phyloP scores from a whole-genome alignment of 2,329 filamentous ascomycete genomes.

The Venturia aucupariae region DNA sequence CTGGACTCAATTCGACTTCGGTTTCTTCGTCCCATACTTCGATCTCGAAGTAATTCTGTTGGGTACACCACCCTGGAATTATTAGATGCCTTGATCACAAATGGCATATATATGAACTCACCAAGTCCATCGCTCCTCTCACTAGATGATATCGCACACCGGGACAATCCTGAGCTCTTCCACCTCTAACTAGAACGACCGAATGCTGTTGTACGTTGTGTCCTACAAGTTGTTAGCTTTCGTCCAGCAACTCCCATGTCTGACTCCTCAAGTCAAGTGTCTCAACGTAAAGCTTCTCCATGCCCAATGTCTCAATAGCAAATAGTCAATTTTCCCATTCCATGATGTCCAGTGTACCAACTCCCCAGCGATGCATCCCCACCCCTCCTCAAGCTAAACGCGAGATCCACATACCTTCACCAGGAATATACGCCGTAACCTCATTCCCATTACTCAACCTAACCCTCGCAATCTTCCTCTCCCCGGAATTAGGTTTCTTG shows the following conservation, averaged over 20 bases:
- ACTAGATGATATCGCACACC: conserved; percentile 96
- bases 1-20: conserved; percentile 46
- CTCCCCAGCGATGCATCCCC: not conserved
- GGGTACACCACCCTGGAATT: conserved; percentile 73
- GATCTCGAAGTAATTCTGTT: conserved; percentile 77
- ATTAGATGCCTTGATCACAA: not conserved
- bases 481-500: conserved; percentile 98
- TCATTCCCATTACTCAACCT: conserved; percentile 78
- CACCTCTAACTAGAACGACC: conserved; percentile 90
- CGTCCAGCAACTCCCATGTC: not conserved
- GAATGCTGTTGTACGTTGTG: conserved; percentile 99
- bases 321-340: not conserved
- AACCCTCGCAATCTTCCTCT: conserved; percentile 90
- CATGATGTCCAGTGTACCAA: conserved; percentile 10
- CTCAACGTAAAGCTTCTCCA: not conserved
- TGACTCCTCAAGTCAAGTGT: not conserved
- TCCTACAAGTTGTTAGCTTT: conserved; percentile 36
- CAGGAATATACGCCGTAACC: conserved; percentile 89
- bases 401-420: conserved; percentile 54
- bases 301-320: not conserved
- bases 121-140: conserved; percentile 84
- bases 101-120: conserved; percentile 37
- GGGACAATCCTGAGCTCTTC: conserved; percentile 90
- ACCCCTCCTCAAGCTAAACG: not conserved
- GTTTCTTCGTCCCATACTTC: conserved; percentile 98